Evolutionary conservation across 2,329 filamentous ascomycete species (phyloP), one percentile per base, ranked within the genome.

Genomic region (Cercospora sp.): DNA sequence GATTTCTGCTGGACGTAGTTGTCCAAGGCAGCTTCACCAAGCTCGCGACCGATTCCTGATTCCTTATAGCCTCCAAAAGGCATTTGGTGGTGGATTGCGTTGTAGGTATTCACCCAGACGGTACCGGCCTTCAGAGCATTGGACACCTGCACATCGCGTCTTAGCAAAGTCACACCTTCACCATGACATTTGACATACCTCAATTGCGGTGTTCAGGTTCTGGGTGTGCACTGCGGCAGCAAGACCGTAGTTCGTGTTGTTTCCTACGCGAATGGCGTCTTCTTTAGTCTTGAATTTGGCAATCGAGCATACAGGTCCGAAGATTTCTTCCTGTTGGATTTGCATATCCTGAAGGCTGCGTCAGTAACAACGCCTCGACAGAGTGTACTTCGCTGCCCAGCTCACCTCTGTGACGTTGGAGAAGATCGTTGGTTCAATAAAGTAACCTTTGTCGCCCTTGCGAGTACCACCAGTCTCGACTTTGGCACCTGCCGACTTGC

Each of bases 401-500:
- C 34, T 40, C 34, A 40, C 34, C 34, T 89, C 84, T 61, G 84
- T 87, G 73, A 95, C 92, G 77, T 93, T 89, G 81, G 87, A 89
- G 86, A 87, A 93, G 84, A 96, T 92, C 77, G 93, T 97, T 49
- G 93, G 93, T 85, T 94, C 85, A 81, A 96, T 94, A 85, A 94
- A 96, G 87, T 92, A 96, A 70, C 75, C 76, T 85, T 93, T 89
- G 74, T 85, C 82, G 69, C 92, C 92, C 81, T 90, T 90, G 74
- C 89, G 89, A 79, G 90, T 89, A 77, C 89, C 89, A 74, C 89
- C 89, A 53, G 84, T 85, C 76, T 89, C 87, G 70, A 95, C 78
- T 61, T 82, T 90, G 68, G 89, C 89, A 76, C 89, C 89, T 49
- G 84, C 85, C 71, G 87, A 83, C 82, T 90, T 90, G 69, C 89